Conservation (phyloP, 495 filamentous ascomycete genomes). For the Copromyces sp. region DNA sequence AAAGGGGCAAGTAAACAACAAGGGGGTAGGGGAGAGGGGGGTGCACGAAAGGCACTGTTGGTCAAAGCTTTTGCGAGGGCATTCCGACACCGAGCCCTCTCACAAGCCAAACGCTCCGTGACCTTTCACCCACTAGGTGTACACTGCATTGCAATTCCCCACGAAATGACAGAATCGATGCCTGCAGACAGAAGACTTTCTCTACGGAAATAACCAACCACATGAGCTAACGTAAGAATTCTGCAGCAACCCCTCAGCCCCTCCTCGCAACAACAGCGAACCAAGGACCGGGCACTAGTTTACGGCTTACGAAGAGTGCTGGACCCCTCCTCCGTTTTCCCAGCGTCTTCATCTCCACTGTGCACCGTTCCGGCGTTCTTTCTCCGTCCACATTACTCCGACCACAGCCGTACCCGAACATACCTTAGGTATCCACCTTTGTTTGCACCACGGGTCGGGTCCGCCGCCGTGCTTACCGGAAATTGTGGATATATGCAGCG, state of each 20-base stretch:
- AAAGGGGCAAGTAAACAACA: neutral
- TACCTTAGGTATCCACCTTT: neutral
- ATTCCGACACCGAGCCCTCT: too few relatives aligned
- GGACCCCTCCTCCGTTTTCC: neutral
- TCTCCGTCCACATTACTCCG: neutral
- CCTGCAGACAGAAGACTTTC: neutral
- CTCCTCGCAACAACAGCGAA: too few relatives aligned
- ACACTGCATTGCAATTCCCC: neutral
- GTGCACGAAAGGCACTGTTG: neutral
- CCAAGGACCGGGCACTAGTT: too few relatives aligned
- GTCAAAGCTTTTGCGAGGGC: neutral
- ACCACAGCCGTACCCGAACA: neutral
- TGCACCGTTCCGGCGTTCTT: neutral
- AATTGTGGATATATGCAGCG: neutral
- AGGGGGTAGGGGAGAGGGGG: neutral
- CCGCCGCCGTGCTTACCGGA: neutral
- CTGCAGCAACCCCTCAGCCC: neutral
- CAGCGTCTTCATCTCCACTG: neutral
- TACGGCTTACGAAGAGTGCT: neutral
- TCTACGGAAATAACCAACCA: neutral
- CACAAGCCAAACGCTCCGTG: neutral
- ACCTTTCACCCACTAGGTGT: neutral
- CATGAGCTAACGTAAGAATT: neutral
- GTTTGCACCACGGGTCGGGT: neutral
- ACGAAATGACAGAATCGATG: neutral